phyloP scores from a whole-genome alignment of 768 basidiomycete species.

The Serendipita sp. region DNA sequence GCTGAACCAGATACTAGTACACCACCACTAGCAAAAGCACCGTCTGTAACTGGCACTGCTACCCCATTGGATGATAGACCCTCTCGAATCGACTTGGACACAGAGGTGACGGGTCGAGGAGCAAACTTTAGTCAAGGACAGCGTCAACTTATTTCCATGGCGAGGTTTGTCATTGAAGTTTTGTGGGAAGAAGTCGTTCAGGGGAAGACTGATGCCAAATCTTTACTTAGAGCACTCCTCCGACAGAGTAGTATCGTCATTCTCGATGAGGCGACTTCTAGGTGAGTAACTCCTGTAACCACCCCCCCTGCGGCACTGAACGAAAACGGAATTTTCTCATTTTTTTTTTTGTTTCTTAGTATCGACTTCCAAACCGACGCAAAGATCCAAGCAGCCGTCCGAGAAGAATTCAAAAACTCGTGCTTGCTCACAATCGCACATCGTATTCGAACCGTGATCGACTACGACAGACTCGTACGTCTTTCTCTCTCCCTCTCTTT shows the following conservation, averaged over 20 bases:
- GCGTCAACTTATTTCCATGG: background rate
- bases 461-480: constrained; percentile 56
- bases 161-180: background rate
- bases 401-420: constrained; percentile 7
- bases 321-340: background rate
- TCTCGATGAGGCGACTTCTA: constrained; percentile 6
- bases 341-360: background rate
- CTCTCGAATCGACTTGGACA: background rate
- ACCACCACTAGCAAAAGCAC: background rate
- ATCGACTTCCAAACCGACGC: background rate
- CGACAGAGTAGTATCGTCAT: constrained; percentile 6
- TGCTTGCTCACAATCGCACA: constrained; percentile 39
- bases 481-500: constrained; percentile 40
- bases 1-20: no score
- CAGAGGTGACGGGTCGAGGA: constrained; percentile 4
- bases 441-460: constrained; percentile 59
- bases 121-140: constrained; percentile 5
- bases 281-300: background rate
- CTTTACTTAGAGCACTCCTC: background rate
- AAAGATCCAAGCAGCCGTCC: constrained; percentile 7
- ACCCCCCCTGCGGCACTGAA: background rate
- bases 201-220: background rate
- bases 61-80: background rate
- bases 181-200: background rate
- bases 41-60: background rate